Evolutionary conservation across 371 early-diverging fungal genomes (phyloP).

Genomic region (Mortierella sp.): DNA sequence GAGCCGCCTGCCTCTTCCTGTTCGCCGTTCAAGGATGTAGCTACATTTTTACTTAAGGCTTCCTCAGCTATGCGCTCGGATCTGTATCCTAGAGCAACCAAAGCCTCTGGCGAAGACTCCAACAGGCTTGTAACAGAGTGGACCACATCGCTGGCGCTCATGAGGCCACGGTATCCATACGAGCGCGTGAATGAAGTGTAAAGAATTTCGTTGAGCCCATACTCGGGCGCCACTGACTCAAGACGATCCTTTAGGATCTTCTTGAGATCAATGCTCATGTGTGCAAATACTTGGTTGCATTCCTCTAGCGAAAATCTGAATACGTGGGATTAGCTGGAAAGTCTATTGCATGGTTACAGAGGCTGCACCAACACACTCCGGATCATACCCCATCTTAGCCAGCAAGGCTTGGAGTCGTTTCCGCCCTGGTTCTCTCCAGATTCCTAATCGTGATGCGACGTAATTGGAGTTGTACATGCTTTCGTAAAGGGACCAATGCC

Average conservation of each 20-base stretch:
- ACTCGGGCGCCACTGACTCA: conserved; percentile 78
- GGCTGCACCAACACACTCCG: neutral
- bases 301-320: conserved; percentile 75
- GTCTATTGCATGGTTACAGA: conserved; percentile 44
- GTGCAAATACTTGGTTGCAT: conserved; percentile 77
- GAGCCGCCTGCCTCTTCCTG: neutral
- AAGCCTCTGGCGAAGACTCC: conserved; percentile 68
- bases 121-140: conserved; percentile 83
- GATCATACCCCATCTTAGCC: conserved; percentile 85
- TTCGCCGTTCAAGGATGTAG: conserved; percentile 19
- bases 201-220: conserved; percentile 80
- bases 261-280: conserved; percentile 86
- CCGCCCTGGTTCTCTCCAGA: conserved; percentile 89
- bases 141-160: conserved; percentile 88
- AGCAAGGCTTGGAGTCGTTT: conserved; percentile 81
- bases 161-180: conserved; percentile 79
- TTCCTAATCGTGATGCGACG: conserved; percentile 85
- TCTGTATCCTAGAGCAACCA: conserved; percentile 60
- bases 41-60: conserved; percentile 13
- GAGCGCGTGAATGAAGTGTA: conserved; percentile 86
- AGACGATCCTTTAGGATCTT: conserved; percentile 73
- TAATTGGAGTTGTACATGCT: conserved; percentile 90
- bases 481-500: conserved; percentile 93
- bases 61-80: conserved; percentile 37
- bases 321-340: neutral